Base-by-base conservation (phyloP, 163 green algal species). In the Trebouxiophyceae sp. region DNA sequence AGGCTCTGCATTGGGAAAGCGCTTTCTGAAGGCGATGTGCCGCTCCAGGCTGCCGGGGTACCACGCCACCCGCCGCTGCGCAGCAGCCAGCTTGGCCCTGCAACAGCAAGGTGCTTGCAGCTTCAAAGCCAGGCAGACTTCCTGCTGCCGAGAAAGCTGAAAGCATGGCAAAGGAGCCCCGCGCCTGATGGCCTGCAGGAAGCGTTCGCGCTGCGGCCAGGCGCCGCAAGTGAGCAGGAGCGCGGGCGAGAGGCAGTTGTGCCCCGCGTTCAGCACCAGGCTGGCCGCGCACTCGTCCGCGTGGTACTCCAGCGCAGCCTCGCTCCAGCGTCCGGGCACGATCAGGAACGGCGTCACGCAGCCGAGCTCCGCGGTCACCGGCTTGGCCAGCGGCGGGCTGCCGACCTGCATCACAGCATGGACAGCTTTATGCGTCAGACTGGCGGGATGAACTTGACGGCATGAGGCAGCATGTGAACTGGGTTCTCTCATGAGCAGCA, bases 311-410 rank as follows among this genome's bases (percentile, higher is more conserved):
- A 95, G 54, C 71, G 95, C 88, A 0, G 57, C 47, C 12, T 78
- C 30, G 29, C 34, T 84, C 87, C 85, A 93, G 4, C 54, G 27
- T 1, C 58, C 78, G 0, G 90, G 90, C 7, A 90, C 77, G 34
- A 96, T 77, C 62, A 96, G 86, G 76, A 87, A 93, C 2, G 90
- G 90, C 0, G 89, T 96, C 2, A 95, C 77, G 60, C 90, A 92
- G 30, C 89, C 87, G 34, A 96, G 82, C 82, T 96, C 89, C 34
- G 81, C 89, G 2, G 71, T 81, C 2, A 95, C 77, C 39, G 54
- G 67, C 69, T 88, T 90, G 8, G 50, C 66, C 20, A 84, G 33
- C 2, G 33, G 31, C 1, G 78, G 77, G 31, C 58, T 32, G 7
- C 63, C 75, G 24, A 4, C 45, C 70, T 76, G 64, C 58, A 65